Conservation (phyloP, 305 asterid species). For the Solanum hybrid region DNA sequence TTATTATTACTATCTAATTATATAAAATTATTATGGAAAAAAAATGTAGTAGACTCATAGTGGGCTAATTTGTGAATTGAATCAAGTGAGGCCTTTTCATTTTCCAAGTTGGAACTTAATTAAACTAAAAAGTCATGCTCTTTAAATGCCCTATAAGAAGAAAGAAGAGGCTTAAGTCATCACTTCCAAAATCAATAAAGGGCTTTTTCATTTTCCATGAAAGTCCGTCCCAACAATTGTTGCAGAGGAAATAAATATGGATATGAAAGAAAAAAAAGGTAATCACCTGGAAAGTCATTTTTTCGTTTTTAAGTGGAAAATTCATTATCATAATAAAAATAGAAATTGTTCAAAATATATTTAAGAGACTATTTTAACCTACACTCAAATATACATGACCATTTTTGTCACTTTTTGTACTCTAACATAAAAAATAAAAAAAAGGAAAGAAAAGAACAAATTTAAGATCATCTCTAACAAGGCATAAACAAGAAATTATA, state of each 20-base stretch:
- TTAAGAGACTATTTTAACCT: not conserved
- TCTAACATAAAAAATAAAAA: not conserved
- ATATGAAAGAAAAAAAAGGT: no score
- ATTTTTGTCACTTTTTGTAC: not conserved
- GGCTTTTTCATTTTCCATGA: not conserved
- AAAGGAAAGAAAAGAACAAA: not conserved
- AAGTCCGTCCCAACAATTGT: not conserved
- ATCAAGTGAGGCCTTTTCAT: not conserved
- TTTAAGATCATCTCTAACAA: not conserved
- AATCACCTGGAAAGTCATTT: no score
- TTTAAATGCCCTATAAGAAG: no score
- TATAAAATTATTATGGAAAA: no score
- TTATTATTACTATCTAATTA: no score
- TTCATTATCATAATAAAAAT: no score
- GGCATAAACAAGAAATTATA: not conserved
- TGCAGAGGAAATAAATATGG: not conserved
- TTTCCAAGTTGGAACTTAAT: no score
- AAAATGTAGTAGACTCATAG: no score
- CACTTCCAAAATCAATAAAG: not conserved
- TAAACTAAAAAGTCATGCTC: no score
- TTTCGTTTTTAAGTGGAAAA: no score
- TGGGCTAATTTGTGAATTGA: not conserved
- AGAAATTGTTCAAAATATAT: not conserved
- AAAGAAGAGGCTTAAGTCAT: no score
- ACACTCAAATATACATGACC: not conserved